Percentiles rank a stretch among this genome's conserved stretches.
These are phyloP conservation scores for Suillus placidus DNA, from an alignment of 768 basidiomycete genomes.

Conservation along the genomic window DNA sequence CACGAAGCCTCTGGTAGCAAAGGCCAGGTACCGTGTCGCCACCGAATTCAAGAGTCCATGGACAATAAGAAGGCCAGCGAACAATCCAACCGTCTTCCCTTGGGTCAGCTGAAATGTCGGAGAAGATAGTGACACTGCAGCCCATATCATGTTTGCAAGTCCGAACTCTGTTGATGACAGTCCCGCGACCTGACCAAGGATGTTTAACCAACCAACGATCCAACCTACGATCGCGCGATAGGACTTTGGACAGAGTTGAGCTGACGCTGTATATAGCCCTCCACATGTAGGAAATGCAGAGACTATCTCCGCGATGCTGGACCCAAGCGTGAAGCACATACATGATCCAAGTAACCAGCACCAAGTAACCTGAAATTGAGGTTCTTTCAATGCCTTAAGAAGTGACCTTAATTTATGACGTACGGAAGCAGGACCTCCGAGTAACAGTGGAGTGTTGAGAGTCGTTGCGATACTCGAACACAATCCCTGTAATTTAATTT, in stretches of 20 bases:
- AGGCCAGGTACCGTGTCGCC: constrained; percentile 74
- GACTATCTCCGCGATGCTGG: constrained; percentile 77
- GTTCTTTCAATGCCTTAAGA: constrained; percentile 1
- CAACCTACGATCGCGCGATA: constrained; percentile 73
- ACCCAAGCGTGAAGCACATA: constrained; percentile 76
- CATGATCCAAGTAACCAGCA: constrained; percentile 73
- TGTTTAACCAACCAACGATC: constrained; percentile 84
- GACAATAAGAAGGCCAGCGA: constrained; percentile 71
- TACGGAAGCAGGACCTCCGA: constrained; percentile 72
- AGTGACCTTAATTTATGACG: constrained; percentile 19
- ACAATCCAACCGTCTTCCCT: constrained; percentile 80
- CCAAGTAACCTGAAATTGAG: constrained; percentile 53
- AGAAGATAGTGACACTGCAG: constrained; percentile 49
- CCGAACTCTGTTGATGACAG: constrained; percentile 88
- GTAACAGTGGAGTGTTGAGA: constrained; percentile 71
- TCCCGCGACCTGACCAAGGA: constrained; percentile 83
- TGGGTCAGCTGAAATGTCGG: constrained; percentile 22
- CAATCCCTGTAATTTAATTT: constrained; percentile 48
- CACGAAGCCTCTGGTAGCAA: constrained; percentile 75
- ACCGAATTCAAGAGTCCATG: constrained; percentile 75
- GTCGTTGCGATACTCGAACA: constrained; percentile 80
- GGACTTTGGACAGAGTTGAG: constrained; percentile 61
- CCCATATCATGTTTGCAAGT: constrained; percentile 75
- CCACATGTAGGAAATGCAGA: constrained; percentile 77
- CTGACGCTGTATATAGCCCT: constrained; percentile 79